Conservation (phyloP, 768 basidiomycete species). For the Mycena amicta region DNA sequence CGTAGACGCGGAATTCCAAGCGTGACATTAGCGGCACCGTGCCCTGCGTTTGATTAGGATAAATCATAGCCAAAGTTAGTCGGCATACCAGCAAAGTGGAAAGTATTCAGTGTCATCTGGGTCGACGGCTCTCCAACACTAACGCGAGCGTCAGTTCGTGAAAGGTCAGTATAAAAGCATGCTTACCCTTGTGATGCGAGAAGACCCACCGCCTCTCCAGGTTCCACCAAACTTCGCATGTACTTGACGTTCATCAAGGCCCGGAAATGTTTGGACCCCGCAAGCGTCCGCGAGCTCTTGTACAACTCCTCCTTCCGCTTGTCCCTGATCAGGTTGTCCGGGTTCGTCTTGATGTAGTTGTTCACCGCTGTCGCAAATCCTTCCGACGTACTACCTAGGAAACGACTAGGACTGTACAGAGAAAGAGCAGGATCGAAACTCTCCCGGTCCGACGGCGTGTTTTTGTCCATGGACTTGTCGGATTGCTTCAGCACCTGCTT, state of each 20-base stretch:
- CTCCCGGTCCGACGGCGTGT: constrained; percentile 53
- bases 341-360: constrained; percentile 78
- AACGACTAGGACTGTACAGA: constrained; percentile 73
- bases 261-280: constrained; percentile 66
- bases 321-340: constrained; percentile 46
- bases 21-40: constrained; percentile 98
- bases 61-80: no score
- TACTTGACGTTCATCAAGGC: constrained; percentile 90
- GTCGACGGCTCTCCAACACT: constrained; percentile 99
- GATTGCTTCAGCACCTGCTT: constrained; percentile 86
- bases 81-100: constrained; percentile 99
- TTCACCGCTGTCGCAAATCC: constrained; percentile 81
- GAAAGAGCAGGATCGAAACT: constrained; percentile 74
- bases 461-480: constrained; percentile 42
- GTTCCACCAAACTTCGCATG: constrained; percentile 90
- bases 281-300: constrained; percentile 47
- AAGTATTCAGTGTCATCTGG: constrained; percentile 99
- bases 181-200: constrained; percentile 94
- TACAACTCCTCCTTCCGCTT: constrained; percentile 39
- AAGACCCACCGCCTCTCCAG: constrained; percentile 97
- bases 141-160: constrained; percentile 1
- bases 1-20: constrained; percentile 97
- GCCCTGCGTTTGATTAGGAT: no score
- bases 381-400: constrained; percentile 91
- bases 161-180: neutral